Conservation (phyloP, 2,329 filamentous ascomycete genomes). For the Penicillium olsonii region DNA sequence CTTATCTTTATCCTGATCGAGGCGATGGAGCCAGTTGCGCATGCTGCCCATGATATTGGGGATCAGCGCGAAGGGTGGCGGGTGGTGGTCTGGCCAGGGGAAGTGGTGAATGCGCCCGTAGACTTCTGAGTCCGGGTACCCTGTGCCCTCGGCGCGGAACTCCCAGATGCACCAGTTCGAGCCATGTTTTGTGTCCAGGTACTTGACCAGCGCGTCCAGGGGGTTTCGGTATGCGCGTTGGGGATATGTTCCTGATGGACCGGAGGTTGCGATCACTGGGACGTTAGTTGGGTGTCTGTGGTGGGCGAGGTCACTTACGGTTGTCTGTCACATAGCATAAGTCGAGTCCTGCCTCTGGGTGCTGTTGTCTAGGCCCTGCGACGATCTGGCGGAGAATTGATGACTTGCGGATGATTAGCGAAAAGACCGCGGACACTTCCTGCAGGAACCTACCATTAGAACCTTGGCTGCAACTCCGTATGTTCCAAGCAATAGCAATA, state of each 20-base stretch:
- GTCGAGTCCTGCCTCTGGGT: slow-evolving; percentile 86
- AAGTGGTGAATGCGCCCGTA: slow-evolving; percentile 85
- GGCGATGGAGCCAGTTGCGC: slow-evolving; percentile 74
- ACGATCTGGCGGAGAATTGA: slow-evolving; percentile 88
- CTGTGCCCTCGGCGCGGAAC: slow-evolving; percentile 93
- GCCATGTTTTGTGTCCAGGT: slow-evolving; percentile 82
- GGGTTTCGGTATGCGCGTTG: slow-evolving; percentile 93
- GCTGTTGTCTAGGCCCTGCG: slow-evolving; percentile 78
- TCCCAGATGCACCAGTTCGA: slow-evolving; percentile 95
- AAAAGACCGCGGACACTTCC: neutral
- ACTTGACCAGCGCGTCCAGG: slow-evolving; percentile 80
- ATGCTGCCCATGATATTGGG: slow-evolving; percentile 90
- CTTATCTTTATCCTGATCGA: slow-evolving; percentile 28
- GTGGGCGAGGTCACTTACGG: slow-evolving; percentile 39
- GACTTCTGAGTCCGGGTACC: slow-evolving; percentile 88
- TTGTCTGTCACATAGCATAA: slow-evolving; percentile 93
- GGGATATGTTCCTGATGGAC: slow-evolving; percentile 85
- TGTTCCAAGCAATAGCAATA: too few species aligned
- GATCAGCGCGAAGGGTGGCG: slow-evolving; percentile 85
- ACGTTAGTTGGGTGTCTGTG: neutral
- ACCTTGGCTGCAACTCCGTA: neutral
- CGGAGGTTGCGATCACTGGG: slow-evolving; percentile 71
- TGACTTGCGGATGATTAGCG: slow-evolving; percentile 47
- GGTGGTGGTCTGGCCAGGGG: slow-evolving; percentile 96
- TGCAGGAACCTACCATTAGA: slow-evolving; percentile 3